These are phyloP conservation scores for Penicillium flavigenum DNA, from an alignment of 495 filamentous ascomycete genomes.

Conservation along the genomic window DNA sequence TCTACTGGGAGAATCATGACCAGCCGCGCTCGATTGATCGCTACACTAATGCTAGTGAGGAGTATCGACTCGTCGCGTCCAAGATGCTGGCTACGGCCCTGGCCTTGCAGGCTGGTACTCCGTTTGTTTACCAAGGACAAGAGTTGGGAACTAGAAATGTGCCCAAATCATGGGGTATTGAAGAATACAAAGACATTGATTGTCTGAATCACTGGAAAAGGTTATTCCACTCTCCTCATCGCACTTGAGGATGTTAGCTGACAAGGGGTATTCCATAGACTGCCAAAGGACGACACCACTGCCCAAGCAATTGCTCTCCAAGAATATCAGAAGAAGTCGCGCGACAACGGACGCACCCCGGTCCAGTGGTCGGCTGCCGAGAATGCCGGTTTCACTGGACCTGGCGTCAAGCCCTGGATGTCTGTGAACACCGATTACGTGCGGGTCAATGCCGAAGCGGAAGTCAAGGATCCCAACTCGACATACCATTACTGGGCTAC, in stretches of 20 bases:
- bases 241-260: neutral
- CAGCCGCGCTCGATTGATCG: constrained; percentile 63
- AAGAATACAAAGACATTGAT: constrained; percentile 72
- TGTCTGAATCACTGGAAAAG: constrained; percentile 62
- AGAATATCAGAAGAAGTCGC: constrained; percentile 52
- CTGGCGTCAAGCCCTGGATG: constrained; percentile 61
- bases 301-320: constrained; percentile 35
- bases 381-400: constrained; percentile 53
- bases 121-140: constrained; percentile 76
- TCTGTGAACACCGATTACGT: constrained; percentile 54
- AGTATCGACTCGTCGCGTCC: constrained; percentile 45
- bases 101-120: constrained; percentile 60
- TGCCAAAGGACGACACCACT: constrained; percentile 37
- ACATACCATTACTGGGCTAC: constrained; percentile 54
- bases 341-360: constrained; percentile 58
- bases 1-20: constrained; percentile 76
- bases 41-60: constrained; percentile 50
- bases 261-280: constrained; percentile 18
- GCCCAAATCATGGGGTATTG: constrained; percentile 60
- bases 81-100: constrained; percentile 66
- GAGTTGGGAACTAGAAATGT: constrained; percentile 76
- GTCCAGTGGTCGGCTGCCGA: constrained; percentile 51
- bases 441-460: constrained; percentile 50
- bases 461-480: constrained; percentile 46
- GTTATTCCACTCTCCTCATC: constrained; percentile 18